Evolutionary conservation across 331 rosid species (phyloP), one percentile per base, ranked within the genome.

Genomic region (Quercus phellos): DNA sequence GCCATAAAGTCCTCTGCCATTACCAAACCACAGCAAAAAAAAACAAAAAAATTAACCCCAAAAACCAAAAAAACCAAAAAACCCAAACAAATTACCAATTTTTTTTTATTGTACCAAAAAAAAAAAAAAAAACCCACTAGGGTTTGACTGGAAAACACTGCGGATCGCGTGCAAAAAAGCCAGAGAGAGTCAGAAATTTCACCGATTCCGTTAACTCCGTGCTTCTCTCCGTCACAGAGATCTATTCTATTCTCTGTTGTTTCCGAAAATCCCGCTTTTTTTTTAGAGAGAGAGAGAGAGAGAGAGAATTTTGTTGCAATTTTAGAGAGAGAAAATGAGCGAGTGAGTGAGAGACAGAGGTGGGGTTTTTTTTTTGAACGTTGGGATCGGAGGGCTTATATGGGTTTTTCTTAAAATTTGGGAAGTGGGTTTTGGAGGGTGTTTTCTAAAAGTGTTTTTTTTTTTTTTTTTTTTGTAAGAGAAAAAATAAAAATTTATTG

Each of bases 191-290:
- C 70, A 58, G 88, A 82, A 85, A 46, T 46, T 46, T 90, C 87
- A 77, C 87, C 90, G 91, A 85, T 89, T 81, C 89, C 93, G 89
- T 87, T 91, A 89, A 87, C 83, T 86, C 80, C 79, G 80, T 81
- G 71, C 27, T 83, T 76, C 90, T 80, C 78, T 83, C 81, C 76
- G 72, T 76, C 78, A 56, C 58, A 64, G 73, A 79, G 90, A 85
- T 90, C 93, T 84, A 73, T 87, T 84, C 79, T 76, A 70, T 87
- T 84, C 79, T 76, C 82, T 26, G 21, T 73, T 85, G 72, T 46
- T 79, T 71, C 88, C 83, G 76, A 86, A 81, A 72, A 83, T 87
- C 79, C 85, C 90, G 84, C 58, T 78, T 86, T 67, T 46, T 38
- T 38, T 8, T 0, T 22, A 22, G 24, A 22, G 24, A 3, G 0